phyloP scores from a whole-genome alignment of 768 basidiomycete species.

The Collybia sordida region DNA sequence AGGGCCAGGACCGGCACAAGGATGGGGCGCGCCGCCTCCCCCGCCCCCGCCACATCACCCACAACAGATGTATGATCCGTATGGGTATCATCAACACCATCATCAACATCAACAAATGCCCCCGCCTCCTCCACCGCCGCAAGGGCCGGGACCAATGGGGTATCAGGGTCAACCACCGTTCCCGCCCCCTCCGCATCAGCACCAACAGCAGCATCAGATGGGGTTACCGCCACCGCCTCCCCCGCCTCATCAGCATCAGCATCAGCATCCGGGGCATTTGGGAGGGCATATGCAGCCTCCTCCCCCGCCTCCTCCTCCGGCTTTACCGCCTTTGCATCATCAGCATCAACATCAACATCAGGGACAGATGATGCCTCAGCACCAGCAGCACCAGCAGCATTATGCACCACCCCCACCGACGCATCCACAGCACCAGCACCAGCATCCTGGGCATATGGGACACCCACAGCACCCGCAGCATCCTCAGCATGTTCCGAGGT shows the following conservation, averaged over 20 bases:
- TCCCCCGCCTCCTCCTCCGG: constrained; percentile 12
- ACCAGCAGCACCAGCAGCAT: constrained; percentile 13
- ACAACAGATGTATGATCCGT: constrained; percentile 7
- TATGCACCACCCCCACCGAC: no score
- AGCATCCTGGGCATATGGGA: constrained; percentile 6
- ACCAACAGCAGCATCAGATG: constrained; percentile 11
- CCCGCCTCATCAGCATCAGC: constrained; percentile 27
- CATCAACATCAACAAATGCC: not conserved
- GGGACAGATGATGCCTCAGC: constrained; percentile 18
- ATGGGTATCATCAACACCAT: constrained; percentile 9
- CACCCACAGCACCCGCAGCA: not conserved
- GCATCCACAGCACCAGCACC: constrained; percentile 15
- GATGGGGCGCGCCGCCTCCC: constrained; percentile 14
- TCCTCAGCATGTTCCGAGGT: not conserved
- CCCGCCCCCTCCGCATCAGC: not conserved
- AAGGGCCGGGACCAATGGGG: not conserved
- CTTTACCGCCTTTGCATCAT: constrained; percentile 23
- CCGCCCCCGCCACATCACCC: constrained; percentile 9
- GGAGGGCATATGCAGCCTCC: constrained; percentile 7
- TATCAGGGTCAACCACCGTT: no score
- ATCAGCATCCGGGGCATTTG: constrained; percentile 21
- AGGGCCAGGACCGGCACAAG: not conserved
- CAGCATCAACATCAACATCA: constrained; percentile 21
- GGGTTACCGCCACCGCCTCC: constrained; percentile 14
- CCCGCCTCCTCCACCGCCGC: not conserved